Percentiles rank a stretch among this genome's conserved stretches.
These are phyloP conservation scores for Trypanosoma conorhini DNA, from an alignment of 208 protist genomes.

Conservation along the genomic window DNA sequence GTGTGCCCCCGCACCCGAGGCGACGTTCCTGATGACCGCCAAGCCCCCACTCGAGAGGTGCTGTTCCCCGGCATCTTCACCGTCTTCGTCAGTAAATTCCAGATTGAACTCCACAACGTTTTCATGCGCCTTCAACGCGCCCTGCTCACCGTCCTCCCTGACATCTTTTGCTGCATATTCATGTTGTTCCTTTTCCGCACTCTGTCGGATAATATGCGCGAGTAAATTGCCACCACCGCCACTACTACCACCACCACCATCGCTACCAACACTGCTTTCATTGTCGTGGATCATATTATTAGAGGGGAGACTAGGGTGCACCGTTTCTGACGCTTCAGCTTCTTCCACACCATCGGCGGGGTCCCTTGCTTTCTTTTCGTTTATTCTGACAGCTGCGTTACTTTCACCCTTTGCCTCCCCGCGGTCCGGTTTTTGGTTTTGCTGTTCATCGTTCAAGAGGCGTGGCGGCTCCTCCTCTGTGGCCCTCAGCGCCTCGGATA, in stretches of 20 bases:
- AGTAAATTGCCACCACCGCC: background rate
- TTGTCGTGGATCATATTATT: background rate
- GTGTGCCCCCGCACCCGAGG: background rate
- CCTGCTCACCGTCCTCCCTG: background rate
- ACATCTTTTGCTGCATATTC: background rate
- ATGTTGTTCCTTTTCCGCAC: constrained; percentile 4
- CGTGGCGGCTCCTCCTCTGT: background rate
- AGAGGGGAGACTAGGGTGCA: background rate
- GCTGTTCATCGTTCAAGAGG: background rate
- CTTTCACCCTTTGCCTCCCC: background rate
- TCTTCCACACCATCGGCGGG: background rate
- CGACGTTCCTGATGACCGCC: background rate
- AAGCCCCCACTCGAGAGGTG: background rate
- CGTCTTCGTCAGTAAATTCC: constrained; percentile 8
- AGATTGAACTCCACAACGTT: constrained; percentile 12
- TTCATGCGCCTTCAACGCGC: background rate
- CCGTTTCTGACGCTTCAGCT: background rate
- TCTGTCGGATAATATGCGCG: constrained; percentile 7
- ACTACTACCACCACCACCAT: background rate
- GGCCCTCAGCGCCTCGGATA: background rate
- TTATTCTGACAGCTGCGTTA: background rate
- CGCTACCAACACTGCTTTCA: background rate
- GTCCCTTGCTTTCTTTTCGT: background rate
- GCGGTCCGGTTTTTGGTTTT: background rate
- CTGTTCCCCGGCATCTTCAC: background rate